Base-by-base conservation (phyloP, 805 yeast genomes). In the Kodamaea kakaduensis region DNA sequence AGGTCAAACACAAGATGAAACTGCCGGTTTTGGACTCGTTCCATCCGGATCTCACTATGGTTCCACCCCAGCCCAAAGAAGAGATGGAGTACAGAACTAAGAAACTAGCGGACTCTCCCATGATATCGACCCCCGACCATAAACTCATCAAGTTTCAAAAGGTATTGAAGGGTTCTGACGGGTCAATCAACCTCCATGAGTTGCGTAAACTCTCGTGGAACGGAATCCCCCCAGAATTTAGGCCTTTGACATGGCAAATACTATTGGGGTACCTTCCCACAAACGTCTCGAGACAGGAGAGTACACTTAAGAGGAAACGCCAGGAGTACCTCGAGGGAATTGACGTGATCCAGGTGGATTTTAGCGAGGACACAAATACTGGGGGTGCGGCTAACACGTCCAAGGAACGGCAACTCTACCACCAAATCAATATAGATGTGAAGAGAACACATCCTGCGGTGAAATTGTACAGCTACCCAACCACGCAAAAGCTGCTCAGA, bases 341-440 rank as follows among this genome's bases (percentile, higher is more conserved):
- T 3, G 60, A 69, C 2, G 83, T 81, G 45, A 79, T 77, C n/a
- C 75, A 78, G 43, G 63, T 68, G 19, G 55, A 60, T 33, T 52
- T 60, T 39, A 59, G 59, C 24, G 74, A 55, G 32, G 51, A 46
- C 31, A 27, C 41, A 4, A 38, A 51, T 12, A 19, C 41, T 17
- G 53, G 48, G 13, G 42, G 33, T 33, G 49, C 46, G 32, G 31
- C 41, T 13, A 51, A 43, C 36, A 76, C 75, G 28, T 71, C 77
- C 20, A 44, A 50, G 20, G 94, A 86, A 48, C 81, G 77, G 45
- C 77, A 79, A 26, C 78, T 95, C 38, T 90, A 95, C 84, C 97
- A 93, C 64, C 98, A 90, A 64, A 89, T 90, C 44, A 82, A 81
- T 40, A 93, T 93, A 43, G 98, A 90, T 58, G 85, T 93, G 15